Base-by-base conservation (phyloP, 371 early-diverging fungal genomes). In the Mortierella polycephala region DNA sequence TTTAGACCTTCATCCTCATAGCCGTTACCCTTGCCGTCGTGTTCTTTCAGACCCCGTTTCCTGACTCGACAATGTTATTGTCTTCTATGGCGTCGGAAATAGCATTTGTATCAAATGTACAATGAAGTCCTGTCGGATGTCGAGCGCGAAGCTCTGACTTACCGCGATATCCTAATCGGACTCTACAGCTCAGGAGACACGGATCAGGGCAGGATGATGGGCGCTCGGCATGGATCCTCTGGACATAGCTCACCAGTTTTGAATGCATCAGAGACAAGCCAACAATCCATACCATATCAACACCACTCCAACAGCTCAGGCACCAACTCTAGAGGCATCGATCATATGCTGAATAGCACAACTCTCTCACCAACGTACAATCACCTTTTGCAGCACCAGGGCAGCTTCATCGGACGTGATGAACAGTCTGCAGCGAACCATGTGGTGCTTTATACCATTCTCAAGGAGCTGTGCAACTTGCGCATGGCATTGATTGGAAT, bases 41-140 rank as follows among this genome's bases (percentile, higher is more conserved):
- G 8, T 10, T 46, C 8, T 0, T 20, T 44, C 37, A 18, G 8
- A 42, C n/a, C 21, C 47, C 7, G 21, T 44, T 20, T 1, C 18
- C 41, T 21, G 14, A 12, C 30, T 4, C 4, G 30, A 30, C 30
- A 30, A 30, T 44, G 18, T 9, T 54, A 12, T 11, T 14, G 5
- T 47, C 14, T 1, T 10, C 13, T n/a, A 20, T 7, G 3, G 9
- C 12, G 18, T 41, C 20, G 16, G 14, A 9, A 9, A 41, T 61
- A 69, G 74, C 64, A 70, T 40, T 42, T 79, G 30, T 58, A 72
- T 37, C 73, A 72, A 16, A n/a, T 72, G 41, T 79, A 79, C 56
- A 69, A 47, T 20, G 79, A 79, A 9, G 59, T 79, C 1, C 40
- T 52, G 13, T 13, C 59, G 0, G 79, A 79, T 45, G 59, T 71